phyloP scores from a whole-genome alignment of 306 rosid species.

The Casuarina cunninghamiana region DNA sequence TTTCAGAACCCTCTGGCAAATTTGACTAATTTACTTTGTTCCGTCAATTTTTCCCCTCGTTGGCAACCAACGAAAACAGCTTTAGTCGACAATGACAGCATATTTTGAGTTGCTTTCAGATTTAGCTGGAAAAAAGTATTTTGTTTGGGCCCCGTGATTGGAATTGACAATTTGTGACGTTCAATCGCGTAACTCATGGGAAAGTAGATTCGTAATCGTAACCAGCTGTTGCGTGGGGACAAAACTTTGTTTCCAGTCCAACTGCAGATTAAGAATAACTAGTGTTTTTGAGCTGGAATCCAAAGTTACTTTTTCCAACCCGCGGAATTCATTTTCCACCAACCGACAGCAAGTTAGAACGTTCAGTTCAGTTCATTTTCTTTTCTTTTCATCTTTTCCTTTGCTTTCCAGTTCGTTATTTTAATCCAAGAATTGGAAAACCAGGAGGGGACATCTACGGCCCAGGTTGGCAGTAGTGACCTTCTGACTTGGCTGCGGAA shows the following conservation, averaged over 20 bases:
- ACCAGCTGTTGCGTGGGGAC: constrained; percentile 67
- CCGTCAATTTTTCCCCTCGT: not conserved
- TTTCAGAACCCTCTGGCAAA: not conserved
- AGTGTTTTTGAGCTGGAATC: constrained; percentile 42
- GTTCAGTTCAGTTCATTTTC: not conserved
- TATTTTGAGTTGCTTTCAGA: constrained; percentile 41
- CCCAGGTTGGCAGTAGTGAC: constrained; percentile 43
- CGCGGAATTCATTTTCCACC: not conserved
- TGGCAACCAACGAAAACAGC: constrained; percentile 24
- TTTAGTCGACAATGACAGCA: constrained; percentile 16
- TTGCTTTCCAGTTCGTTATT: not conserved
- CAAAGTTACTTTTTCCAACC: constrained; percentile 21
- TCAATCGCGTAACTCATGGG: constrained; percentile 50
- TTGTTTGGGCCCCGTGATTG: constrained; percentile 23
- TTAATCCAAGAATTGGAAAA: not conserved
- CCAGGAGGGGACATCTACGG: constrained; percentile 24
- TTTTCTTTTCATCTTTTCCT: not conserved
- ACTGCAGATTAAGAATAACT: constrained; percentile 29
- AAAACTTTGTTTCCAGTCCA: constrained; percentile 34
- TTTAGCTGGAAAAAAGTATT: constrained; percentile 43
- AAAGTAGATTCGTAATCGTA: constrained; percentile 39
- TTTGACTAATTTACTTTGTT: not conserved
- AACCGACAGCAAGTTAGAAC: not conserved
- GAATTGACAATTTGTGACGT: constrained; percentile 26
- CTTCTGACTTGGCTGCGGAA: constrained; percentile 42